Conservation (phyloP, 2,329 filamentous ascomycete genomes). For the Alternaria arborescens region DNA sequence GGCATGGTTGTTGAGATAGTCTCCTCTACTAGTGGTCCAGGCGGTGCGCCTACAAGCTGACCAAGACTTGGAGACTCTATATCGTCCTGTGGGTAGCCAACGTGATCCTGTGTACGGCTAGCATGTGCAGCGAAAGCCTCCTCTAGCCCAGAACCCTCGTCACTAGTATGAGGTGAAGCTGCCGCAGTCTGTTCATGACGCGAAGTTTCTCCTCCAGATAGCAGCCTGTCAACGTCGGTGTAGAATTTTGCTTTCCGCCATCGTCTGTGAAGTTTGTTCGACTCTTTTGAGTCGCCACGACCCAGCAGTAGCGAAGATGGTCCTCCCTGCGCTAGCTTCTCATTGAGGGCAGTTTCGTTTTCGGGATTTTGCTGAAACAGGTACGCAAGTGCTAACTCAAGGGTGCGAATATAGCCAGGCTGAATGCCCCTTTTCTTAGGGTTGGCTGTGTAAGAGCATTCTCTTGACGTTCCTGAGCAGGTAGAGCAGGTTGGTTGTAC, state of each 20-base stretch:
- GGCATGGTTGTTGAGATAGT: conserved; percentile 52
- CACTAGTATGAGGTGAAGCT: conserved; percentile 34
- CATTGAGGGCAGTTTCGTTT: conserved; percentile 66
- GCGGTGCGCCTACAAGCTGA: background rate
- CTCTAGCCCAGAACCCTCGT: conserved; percentile 39
- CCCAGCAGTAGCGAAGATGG: conserved; percentile 60
- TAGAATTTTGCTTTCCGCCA: conserved; percentile 72
- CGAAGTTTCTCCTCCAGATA: conserved; percentile 59
- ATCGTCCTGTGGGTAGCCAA: background rate
- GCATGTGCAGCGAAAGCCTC: conserved; percentile 11
- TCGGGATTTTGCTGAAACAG: conserved; percentile 69
- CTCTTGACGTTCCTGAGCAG: conserved; percentile 68
- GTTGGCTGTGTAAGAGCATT: conserved; percentile 75
- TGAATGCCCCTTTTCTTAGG: conserved; percentile 81
- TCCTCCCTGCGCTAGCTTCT: conserved; percentile 61
- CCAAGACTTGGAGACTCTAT: background rate
- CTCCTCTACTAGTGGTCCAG: background rate
- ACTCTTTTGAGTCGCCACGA: conserved; percentile 60
- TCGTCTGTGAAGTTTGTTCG: conserved; percentile 65
- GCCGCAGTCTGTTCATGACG: conserved; percentile 27
- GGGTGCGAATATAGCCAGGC: conserved; percentile 78
- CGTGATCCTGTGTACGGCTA: conserved; percentile 9
- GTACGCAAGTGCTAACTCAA: conserved; percentile 74
- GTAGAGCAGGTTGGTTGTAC: conserved; percentile 71
- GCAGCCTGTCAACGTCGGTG: conserved; percentile 68